These are phyloP conservation scores for Phytomonas sp. DNA, from an alignment of 208 protist species.

Conservation along the genomic window DNA sequence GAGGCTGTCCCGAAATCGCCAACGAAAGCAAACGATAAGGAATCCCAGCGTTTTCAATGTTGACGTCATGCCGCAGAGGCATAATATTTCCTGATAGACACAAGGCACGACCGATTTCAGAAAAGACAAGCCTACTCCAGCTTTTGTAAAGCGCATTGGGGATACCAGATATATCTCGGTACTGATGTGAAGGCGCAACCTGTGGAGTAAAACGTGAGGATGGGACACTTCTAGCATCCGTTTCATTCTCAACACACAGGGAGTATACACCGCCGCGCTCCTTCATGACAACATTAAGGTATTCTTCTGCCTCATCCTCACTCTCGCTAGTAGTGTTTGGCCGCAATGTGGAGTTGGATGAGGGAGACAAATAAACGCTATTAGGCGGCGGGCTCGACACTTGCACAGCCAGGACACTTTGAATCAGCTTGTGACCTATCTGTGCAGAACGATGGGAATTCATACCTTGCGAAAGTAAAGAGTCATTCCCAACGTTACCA, in stretches of 20 bases:
- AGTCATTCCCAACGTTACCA: not conserved
- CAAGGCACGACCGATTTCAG: conserved; percentile 30
- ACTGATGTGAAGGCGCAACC: not conserved
- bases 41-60: conserved; percentile 25
- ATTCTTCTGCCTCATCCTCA: not conserved
- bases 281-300: not conserved
- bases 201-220: not conserved
- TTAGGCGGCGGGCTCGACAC: conserved; percentile 10
- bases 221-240: not conserved
- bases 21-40: conserved; percentile 53
- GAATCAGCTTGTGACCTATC: conserved; percentile 20
- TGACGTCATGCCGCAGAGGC: conserved; percentile 18
- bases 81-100: conserved; percentile 26
- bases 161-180: not conserved
- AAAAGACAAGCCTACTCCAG: conserved; percentile 48
- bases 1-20: conserved; percentile 36
- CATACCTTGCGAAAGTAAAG: not conserved
- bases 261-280: not conserved
- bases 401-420: conserved; percentile 13
- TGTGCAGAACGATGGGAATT: conserved; percentile 3
- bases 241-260: conserved; percentile 4
- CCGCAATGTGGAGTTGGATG: conserved; percentile 14
- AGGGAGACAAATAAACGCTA: conserved; percentile 14
- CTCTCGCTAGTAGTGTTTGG: conserved; percentile 10
- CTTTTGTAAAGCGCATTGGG: conserved; percentile 32